A percentile compares a stretch with the other conserved stretches of the same genome.
Conservation (phyloP, 371 early-diverging fungal species). For the Rhizopus stolonifer region DNA sequence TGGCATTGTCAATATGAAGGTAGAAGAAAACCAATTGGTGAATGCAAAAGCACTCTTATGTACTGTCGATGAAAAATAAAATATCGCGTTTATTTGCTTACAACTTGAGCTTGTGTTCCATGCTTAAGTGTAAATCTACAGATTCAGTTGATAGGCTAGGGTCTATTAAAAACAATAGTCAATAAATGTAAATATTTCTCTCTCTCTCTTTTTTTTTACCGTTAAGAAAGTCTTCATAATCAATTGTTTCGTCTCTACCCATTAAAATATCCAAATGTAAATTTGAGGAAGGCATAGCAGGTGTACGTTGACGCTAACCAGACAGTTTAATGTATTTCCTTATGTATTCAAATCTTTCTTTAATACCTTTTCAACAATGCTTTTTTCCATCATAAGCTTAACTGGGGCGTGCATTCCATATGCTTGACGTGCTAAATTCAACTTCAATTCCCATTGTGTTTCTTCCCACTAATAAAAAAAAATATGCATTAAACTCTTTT, state of each 20-base stretch:
- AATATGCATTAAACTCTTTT: background rate
- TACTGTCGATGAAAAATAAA: slow-evolving; percentile 48
- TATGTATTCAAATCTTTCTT: background rate
- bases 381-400: slow-evolving; percentile 86
- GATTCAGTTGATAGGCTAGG: slow-evolving; percentile 62
- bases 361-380: slow-evolving; percentile 67
- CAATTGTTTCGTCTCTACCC: slow-evolving; percentile 86
- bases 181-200: background rate
- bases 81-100: slow-evolving; percentile 2
- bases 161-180: slow-evolving; percentile 34
- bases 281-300: slow-evolving; percentile 72
- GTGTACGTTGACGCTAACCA: slow-evolving; percentile 52
- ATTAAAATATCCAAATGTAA: slow-evolving; percentile 82
- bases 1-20: slow-evolving; percentile 60
- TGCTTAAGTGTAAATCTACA: slow-evolving; percentile 62
- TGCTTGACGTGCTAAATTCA: slow-evolving; percentile 75
- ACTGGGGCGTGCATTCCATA: slow-evolving; percentile 91
- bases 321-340: background rate
- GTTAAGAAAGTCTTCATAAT: slow-evolving; percentile 87
- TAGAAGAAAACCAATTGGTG: slow-evolving; percentile 65
- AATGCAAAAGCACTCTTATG: slow-evolving; percentile 69
- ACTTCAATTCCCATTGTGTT: slow-evolving; percentile 78
- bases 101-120: slow-evolving; percentile 62
- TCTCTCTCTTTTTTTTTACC: slow-evolving; percentile 40
- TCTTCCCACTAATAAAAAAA: slow-evolving; percentile 68